A percentile compares a stretch with the other conserved stretches of the same genome.
Evolutionary conservation across 164 flowering plant species (phyloP).

Genomic region (Hamamelis virginiana): DNA sequence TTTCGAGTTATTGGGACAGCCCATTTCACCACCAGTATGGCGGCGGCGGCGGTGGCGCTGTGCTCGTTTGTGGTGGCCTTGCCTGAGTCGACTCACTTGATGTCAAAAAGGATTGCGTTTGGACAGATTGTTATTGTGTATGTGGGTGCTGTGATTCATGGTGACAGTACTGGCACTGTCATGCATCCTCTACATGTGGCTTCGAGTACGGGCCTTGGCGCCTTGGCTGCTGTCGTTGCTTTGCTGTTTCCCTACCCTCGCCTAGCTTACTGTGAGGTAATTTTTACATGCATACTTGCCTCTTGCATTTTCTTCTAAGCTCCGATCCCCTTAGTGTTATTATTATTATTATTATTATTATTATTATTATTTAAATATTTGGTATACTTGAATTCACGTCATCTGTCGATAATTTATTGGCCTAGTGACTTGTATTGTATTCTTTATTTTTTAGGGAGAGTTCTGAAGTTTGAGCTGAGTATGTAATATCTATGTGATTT

Average conservation of each 20-base stretch:
- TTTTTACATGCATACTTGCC: too few relatives aligned
- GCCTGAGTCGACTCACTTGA: conserved; percentile 50
- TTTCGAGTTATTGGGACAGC: conserved; percentile 66
- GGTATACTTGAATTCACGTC: too few relatives aligned
- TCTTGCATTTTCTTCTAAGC: too few relatives aligned
- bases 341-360: conserved; percentile 4
- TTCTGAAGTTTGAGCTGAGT: too few relatives aligned
- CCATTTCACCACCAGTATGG: conserved; percentile 23
- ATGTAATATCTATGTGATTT: too few relatives aligned
- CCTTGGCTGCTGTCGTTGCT: conserved; percentile 62
- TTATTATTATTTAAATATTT: conserved; percentile 2
- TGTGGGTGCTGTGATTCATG: conserved; percentile 38
- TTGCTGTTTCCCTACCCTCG: conserved; percentile 65
- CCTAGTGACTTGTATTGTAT: too few relatives aligned
- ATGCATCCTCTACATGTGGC: conserved; percentile 71
- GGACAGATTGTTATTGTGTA: conserved; percentile 71
- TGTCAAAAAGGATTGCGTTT: conserved; percentile 63
- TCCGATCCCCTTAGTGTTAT: neutral
- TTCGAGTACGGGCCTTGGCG: conserved; percentile 68
- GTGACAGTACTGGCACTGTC: conserved; percentile 36
- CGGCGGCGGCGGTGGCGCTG: conserved; percentile 46
- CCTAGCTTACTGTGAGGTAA: conserved; percentile 62
- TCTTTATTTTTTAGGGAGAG: too few relatives aligned
- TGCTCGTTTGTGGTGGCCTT: conserved; percentile 54
- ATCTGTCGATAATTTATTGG: too few relatives aligned